Percentiles rank a stretch among this genome's conserved stretches.
Conservation (phyloP, 768 basidiomycete genomes). For the Amanita muscaria region DNA sequence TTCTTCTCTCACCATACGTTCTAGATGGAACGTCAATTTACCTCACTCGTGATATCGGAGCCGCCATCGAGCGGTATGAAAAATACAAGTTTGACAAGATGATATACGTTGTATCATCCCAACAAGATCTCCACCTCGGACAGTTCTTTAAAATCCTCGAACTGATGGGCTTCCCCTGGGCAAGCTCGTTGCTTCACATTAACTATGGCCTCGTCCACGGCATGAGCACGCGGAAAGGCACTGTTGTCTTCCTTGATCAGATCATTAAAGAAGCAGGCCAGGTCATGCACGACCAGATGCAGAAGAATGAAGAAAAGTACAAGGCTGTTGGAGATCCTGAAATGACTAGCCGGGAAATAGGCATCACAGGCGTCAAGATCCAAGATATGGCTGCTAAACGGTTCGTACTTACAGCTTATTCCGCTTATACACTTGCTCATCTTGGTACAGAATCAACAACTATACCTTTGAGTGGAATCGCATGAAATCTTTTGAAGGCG, state of each 20-base stretch:
- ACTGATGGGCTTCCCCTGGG: slow-evolving; percentile 87
- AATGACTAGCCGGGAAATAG: slow-evolving; percentile 68
- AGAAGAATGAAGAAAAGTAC: slow-evolving; percentile 90
- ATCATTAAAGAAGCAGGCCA: slow-evolving; percentile 82
- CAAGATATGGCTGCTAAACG: slow-evolving; percentile 95
- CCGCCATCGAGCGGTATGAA: slow-evolving; percentile 85
- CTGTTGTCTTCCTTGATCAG: slow-evolving; percentile 90
- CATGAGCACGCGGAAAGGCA: slow-evolving; percentile 92
- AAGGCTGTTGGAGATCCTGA: slow-evolving; percentile 82
- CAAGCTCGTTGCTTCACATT: slow-evolving; percentile 72
- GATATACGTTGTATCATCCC: slow-evolving; percentile 88
- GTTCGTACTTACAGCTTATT: slow-evolving; percentile 31
- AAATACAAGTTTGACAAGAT: slow-evolving; percentile 83
- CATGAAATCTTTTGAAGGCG: slow-evolving; percentile 93
- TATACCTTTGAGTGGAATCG: slow-evolving; percentile 93
- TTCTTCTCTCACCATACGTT: neutral
- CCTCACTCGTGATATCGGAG: slow-evolving; percentile 91
- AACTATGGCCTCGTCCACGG: slow-evolving; percentile 90
- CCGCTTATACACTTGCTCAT: slow-evolving; percentile 4
- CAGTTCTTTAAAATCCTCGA: slow-evolving; percentile 94
- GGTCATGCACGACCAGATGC: slow-evolving; percentile 97
- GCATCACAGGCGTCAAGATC: slow-evolving; percentile 93
- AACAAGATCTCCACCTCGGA: slow-evolving; percentile 78
- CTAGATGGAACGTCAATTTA: slow-evolving; percentile 91
- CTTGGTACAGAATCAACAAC: slow-evolving; percentile 72